Base-by-base conservation (phyloP, 768 basidiomycete species). In the Pleurotus salmoneostramineus region DNA sequence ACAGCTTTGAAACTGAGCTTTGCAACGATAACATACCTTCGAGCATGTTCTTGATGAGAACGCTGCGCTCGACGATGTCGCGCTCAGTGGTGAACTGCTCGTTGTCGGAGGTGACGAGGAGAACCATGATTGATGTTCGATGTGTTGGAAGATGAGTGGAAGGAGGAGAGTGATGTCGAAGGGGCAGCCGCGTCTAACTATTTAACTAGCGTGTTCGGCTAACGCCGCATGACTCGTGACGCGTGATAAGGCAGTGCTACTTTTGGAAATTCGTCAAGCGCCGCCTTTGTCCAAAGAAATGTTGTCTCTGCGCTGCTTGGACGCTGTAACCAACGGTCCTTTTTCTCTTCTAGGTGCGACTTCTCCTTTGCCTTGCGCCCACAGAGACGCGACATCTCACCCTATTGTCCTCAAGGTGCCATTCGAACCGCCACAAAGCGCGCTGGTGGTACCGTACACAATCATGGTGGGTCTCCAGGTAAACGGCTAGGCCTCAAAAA, bases 1-100 rank as follows among this genome's bases (percentile, higher is more conserved):
- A 49, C 17, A 61, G 42, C 42, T 45, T 31, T 44, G n/a, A 27
- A 32, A 52, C 37, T 36, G 42, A 60, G 52, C 2, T 11, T 11
- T 14, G 51, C 57, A 50, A 37, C 54, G 58, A 58, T 40, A 5
- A 65, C 77, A 42, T 58, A 93, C 97, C 97, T 76, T 98, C 97
- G 55, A 98, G 89, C 97, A 99, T 98, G 81, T 97, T 96, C 82
- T 96, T 97, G 75, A 99, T 97, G 66, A 99, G 84, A 7, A 96
- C 94, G 61, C 87, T 89, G 72, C 97, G 91, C 77, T 95, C 92
- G 57, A 93, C 93, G 57, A 99, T 92, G 57, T 95, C 91, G 74
- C 88, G 92, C 70, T 98, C 95, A 62, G 95, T 91, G 54, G 83
- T 81, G 77, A 96, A 99, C 62, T 89, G 85, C 74, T 98, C 97